Evolutionary conservation across 2,329 filamentous ascomycete genomes (phyloP).

Genomic region (Colletotrichum incanum): DNA sequence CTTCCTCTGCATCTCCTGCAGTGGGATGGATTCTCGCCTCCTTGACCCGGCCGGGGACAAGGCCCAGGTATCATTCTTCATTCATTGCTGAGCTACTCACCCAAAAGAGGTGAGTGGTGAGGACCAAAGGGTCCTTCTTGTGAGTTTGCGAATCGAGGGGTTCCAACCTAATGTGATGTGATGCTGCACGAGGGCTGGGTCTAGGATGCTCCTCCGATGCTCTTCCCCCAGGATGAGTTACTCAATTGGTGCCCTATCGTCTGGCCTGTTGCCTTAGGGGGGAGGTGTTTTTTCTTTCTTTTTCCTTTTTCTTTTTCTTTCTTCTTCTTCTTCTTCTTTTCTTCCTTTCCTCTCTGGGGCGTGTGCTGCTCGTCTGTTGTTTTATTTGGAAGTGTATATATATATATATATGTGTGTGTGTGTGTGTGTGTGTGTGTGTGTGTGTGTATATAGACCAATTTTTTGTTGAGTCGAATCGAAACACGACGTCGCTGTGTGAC

Average conservation of each 20-base stretch:
- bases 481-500: too few species aligned
- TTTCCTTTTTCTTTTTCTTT: too few species aligned
- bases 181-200: too few species aligned
- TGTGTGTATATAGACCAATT: background rate
- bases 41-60: slow-evolving; percentile 1
- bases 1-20: background rate
- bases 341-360: background rate
- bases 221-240: background rate
- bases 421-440: too few species aligned
- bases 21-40: slow-evolving; percentile 30
- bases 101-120: background rate
- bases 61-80: background rate
- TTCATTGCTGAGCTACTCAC: background rate
- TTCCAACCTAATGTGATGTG: background rate
- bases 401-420: too few species aligned
- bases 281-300: too few species aligned
- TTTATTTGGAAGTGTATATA: background rate
- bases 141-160: background rate
- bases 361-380: background rate
- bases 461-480: slow-evolving; percentile 12
- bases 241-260: too few species aligned
- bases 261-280: too few species aligned
- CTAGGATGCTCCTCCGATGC: slow-evolving; percentile 8
- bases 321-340: background rate
- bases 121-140: slow-evolving; percentile 6